Percentiles rank a stretch among this genome's conserved stretches.
Conservation (phyloP, 2,329 filamentous ascomycete species). For the Colletotrichum tabaci region DNA sequence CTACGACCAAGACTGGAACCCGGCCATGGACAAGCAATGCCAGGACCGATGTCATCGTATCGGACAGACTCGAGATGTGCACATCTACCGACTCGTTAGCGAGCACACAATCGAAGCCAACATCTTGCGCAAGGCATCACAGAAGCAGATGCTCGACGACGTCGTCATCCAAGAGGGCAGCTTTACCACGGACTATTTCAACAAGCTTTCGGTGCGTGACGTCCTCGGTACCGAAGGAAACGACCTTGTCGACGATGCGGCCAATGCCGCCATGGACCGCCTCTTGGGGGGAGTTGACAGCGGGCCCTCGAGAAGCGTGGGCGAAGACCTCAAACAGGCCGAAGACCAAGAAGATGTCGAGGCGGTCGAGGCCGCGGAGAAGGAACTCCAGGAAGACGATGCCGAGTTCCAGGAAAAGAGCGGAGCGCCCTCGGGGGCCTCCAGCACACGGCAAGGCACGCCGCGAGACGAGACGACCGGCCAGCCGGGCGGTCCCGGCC, state of each 20-base stretch:
- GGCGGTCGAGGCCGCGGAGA: slow-evolving; percentile 89
- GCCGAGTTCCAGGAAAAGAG: slow-evolving; percentile 84
- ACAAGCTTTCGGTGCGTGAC: slow-evolving; percentile 81
- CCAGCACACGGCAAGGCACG: slow-evolving; percentile 67
- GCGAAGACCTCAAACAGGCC: slow-evolving; percentile 85
- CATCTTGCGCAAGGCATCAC: slow-evolving; percentile 94
- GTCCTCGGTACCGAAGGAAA: slow-evolving; percentile 72
- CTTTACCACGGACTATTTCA: slow-evolving; percentile 97
- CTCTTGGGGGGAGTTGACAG: slow-evolving; percentile 79
- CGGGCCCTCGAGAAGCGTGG: slow-evolving; percentile 73
- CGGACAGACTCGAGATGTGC: slow-evolving; percentile 96
- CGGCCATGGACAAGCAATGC: slow-evolving; percentile 99
- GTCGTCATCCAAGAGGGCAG: slow-evolving; percentile 98
- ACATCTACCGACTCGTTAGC: slow-evolving; percentile 95
- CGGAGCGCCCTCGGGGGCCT: slow-evolving; percentile 61
- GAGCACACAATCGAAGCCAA: slow-evolving; percentile 98
- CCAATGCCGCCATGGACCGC: slow-evolving; percentile 87
- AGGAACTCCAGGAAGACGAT: slow-evolving; percentile 89
- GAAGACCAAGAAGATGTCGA: slow-evolving; percentile 94
- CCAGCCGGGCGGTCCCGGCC: slow-evolving; percentile 47
- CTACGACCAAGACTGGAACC: slow-evolving; percentile 99
- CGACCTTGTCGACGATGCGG: slow-evolving; percentile 75
- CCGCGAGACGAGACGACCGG: slow-evolving; percentile 59
- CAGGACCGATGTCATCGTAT: slow-evolving; percentile 98
- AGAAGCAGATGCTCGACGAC: slow-evolving; percentile 98